phyloP scores from a whole-genome alignment of 2,329 filamentous ascomycete species.

The Huntiella moniliformis region DNA sequence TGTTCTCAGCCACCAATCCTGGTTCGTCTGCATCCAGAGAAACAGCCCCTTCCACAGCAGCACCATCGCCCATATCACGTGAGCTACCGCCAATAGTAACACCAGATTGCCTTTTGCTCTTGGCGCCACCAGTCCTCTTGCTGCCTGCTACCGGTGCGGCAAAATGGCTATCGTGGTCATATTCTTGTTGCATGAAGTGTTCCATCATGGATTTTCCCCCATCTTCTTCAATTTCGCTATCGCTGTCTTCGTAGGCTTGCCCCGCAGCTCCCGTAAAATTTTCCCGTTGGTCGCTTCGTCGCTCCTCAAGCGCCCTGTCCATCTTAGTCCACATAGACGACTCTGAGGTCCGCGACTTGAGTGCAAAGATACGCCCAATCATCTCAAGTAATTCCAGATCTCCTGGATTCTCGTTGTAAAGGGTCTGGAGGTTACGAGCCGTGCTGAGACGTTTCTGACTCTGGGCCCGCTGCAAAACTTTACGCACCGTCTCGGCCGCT shows the following conservation, averaged over 20 bases:
- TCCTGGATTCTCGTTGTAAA: constrained; percentile 38
- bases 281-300: constrained; percentile 11
- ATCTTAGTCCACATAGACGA: constrained; percentile 32
- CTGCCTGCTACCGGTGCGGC: neutral
- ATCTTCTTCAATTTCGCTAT: neutral
- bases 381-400: constrained; percentile 35
- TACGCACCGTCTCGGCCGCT: constrained; percentile 22
- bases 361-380: constrained; percentile 38
- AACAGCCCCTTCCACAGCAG: neutral
- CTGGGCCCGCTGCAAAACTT: constrained; percentile 39
- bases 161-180: neutral
- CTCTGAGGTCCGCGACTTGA: constrained; percentile 40
- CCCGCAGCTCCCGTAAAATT: neutral
- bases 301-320: constrained; percentile 33
- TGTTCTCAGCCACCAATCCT: neutral
- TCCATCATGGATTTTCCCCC: neutral
- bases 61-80: constrained; percentile 9
- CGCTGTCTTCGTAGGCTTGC: neutral
- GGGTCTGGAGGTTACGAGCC: constrained; percentile 39
- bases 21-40: neutral
- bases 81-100: neutral
- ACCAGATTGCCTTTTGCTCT: neutral
- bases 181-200: neutral
- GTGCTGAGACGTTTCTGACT: constrained; percentile 39
- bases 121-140: neutral